Evolutionary conservation across 257 asterid species (phyloP).

Genomic region (Nicotiana paniculata): DNA sequence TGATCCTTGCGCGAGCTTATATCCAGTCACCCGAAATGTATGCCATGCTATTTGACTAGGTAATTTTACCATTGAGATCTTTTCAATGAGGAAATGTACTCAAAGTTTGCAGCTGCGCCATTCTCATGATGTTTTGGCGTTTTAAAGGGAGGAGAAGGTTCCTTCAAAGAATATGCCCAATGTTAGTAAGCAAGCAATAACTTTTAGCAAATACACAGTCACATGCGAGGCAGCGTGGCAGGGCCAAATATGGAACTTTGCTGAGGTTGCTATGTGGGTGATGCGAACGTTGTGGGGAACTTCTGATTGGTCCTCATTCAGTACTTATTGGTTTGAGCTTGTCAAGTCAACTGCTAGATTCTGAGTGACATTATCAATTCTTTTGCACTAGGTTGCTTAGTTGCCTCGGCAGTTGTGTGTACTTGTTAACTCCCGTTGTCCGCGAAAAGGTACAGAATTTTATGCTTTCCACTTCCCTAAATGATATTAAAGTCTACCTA

Average conservation of each 20-base stretch:
- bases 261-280: not conserved
- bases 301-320: not conserved
- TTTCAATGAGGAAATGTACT: not conserved
- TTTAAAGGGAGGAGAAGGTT: not conserved
- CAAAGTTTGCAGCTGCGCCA: not conserved
- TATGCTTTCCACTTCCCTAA: not conserved
- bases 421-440: not conserved
- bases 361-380: not conserved
- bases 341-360: slow-evolving; percentile 1
- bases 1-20: not conserved
- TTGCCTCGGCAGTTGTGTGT: not conserved
- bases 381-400: not conserved
- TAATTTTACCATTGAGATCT: not conserved
- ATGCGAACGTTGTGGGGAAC: not conserved
- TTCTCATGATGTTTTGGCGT: not conserved
- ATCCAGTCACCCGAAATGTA: not conserved
- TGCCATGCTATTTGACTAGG: not conserved
- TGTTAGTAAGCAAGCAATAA: not conserved
- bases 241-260: not conserved
- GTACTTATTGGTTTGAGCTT: not conserved
- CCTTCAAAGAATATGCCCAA: not conserved
- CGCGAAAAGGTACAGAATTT: not conserved
- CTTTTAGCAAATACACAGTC: not conserved
- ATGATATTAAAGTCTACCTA: not conserved
- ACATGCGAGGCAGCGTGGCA: not conserved